phyloP scores from a whole-genome alignment of 2,329 filamentous ascomycete genomes.

The Phaeosphaeria sp. region DNA sequence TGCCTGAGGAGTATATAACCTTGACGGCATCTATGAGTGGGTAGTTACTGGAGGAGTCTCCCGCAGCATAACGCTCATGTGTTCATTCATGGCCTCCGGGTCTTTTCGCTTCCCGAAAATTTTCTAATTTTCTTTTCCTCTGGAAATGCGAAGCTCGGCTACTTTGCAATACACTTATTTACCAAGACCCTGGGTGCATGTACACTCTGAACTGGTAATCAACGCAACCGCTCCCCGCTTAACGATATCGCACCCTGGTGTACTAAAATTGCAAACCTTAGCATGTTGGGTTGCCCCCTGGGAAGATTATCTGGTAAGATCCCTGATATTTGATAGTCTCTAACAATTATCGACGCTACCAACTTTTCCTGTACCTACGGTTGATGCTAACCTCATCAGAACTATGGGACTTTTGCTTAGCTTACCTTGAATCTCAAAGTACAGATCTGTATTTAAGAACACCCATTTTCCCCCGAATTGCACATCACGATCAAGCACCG shows the following conservation, averaged over 20 bases:
- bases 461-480: background rate
- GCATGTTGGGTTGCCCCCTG: background rate
- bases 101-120: background rate
- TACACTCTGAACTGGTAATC: background rate
- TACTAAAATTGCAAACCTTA: background rate
- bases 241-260: background rate
- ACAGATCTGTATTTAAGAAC: background rate
- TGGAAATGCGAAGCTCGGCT: too few relatives aligned
- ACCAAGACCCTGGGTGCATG: too few relatives aligned
- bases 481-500: background rate
- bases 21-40: slow-evolving; percentile 2
- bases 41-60: background rate
- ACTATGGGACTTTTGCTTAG: background rate
- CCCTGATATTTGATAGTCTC: too few relatives aligned
- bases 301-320: background rate
- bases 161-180: too few relatives aligned
- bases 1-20: slow-evolving; percentile 25
- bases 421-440: background rate
- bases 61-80: background rate
- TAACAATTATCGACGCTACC: too few relatives aligned
- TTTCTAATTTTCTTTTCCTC: too few relatives aligned
- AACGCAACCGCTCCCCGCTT: background rate
- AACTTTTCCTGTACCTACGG: too few relatives aligned
- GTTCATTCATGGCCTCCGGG: background rate
- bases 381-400: background rate